phyloP scores from a whole-genome alignment of 202 grass and related monocot genomes.

The Sporobolus alterniflorus region DNA sequence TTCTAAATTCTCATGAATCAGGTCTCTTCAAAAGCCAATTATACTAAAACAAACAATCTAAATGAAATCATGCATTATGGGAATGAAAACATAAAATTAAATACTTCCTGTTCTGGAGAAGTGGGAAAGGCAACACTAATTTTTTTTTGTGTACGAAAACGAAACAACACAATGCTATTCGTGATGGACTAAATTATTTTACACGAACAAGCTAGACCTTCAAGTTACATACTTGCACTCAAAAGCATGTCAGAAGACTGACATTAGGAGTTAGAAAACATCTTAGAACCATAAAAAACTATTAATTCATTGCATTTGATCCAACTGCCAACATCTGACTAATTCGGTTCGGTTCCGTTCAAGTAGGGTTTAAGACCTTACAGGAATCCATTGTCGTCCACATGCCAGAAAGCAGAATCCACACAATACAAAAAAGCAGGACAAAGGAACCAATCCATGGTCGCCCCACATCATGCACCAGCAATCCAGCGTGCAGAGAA shows the following conservation, averaged over 20 bases:
- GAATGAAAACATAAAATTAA: slow-evolving; percentile 1
- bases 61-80: neutral
- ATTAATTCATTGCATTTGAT: neutral
- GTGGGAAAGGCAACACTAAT: neutral
- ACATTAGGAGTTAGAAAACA: neutral
- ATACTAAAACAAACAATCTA: neutral
- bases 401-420: no score
- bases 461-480: neutral
- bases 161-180: neutral
- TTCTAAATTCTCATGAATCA: neutral
- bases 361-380: neutral
- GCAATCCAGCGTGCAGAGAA: neutral
- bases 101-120: neutral
- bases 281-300: neutral
- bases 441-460: neutral
- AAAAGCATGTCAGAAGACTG: neutral
- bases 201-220: neutral
- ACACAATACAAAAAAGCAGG: no score
- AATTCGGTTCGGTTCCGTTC: neutral
- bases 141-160: neutral
- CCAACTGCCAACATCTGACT: neutral
- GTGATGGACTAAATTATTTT: neutral
- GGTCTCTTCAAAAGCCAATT: neutral
- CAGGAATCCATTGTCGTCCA: neutral
- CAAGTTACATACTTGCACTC: neutral